These are phyloP conservation scores for Ogataea corticis DNA, from an alignment of 805 yeast species.

Conservation along the genomic window DNA sequence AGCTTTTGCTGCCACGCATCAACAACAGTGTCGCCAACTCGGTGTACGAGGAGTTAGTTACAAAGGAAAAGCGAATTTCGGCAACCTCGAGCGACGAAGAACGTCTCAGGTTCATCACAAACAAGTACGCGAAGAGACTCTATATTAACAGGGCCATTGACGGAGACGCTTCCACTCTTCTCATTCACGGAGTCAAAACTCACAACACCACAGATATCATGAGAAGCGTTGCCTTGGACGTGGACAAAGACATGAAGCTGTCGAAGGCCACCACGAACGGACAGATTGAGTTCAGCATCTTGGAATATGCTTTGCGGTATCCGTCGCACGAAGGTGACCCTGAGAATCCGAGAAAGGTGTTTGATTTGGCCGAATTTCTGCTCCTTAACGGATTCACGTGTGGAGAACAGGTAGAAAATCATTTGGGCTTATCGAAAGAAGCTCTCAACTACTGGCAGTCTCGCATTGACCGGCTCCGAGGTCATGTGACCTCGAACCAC, in stretches of 20 bases:
- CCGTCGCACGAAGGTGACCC: conserved; percentile 17
- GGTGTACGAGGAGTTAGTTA: conserved; percentile 54
- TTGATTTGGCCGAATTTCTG: conserved; percentile 55
- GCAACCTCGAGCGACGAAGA: conserved; percentile 42
- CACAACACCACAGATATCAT: conserved; percentile 48
- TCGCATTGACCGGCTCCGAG: conserved; percentile 37
- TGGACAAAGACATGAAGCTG: conserved; percentile 43
- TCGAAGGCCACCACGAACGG: conserved; percentile 23
- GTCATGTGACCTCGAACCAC: conserved; percentile 13
- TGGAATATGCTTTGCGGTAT: conserved; percentile 55
- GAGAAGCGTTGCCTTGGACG: conserved; percentile 47
- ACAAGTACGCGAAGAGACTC: conserved; percentile 60
- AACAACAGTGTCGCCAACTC: conserved; percentile 58
- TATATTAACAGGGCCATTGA: conserved; percentile 36
- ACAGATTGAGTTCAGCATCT: conserved; percentile 31
- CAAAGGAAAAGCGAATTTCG: conserved; percentile 28
- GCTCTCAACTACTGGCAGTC: conserved; percentile 59
- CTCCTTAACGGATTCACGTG: conserved; percentile 55
- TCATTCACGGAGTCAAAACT: conserved; percentile 54
- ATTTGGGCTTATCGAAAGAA: conserved; percentile 41
- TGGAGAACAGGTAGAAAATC: conserved; percentile 37
- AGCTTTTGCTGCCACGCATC: conserved; percentile 50
- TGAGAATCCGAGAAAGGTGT: conserved; percentile 32
- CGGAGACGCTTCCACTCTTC: conserved; percentile 25
- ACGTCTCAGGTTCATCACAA: conserved; percentile 58